Base-by-base conservation (phyloP, 306 rosid genomes). In the Parietaria judaica region DNA sequence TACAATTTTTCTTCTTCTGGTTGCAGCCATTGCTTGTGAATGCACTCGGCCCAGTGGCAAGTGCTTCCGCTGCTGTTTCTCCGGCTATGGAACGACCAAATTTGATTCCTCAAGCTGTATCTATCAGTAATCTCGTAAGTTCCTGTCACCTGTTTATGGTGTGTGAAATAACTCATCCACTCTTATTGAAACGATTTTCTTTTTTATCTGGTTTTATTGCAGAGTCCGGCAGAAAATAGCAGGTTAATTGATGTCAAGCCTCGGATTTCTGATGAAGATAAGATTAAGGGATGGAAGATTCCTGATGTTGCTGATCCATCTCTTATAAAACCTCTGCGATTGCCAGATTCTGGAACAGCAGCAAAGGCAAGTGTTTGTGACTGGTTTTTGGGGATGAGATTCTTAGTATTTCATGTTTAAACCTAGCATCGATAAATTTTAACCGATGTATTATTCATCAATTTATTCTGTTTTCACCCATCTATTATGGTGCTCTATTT, bases 241-340 rank as follows among this genome's bases (percentile, higher is more conserved):
- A 72, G 81, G 74, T 74, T 72, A 41, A 71, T 72, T 53, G 81
- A 76, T 67, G 81, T 76, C 10, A 76, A 76, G 56, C 81, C 81
- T 39, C 74, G 81, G 41, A 72, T 72, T 38, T 64, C 65, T 3
- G 77, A 72, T 59, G 81, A 76, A 64, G 81, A 72, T 51, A 76
- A 72, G 61, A 72, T 59, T 48, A 60, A 64, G 68, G 66, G 74
- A 64, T 72, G 81, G 77, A 76, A 76, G 63, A 59, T 56, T 43
- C 73, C 72, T 54, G 81, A 76, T 64, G 52, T 76, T 41, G 77
- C 47, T 13, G 81, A 76, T 44, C 58, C 81, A 11, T 54, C 81
- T 59, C 77, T 67, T 37, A 66, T 76, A 44, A 76, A 76, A 66
- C 61, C 73, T 48, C 51, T 72, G 58, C 70, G 81, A 36, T 34